Percentiles rank a stretch among this genome's conserved stretches.
These are phyloP conservation scores for Aspergillus steynii DNA, from an alignment of 495 filamentous ascomycete genomes.

Conservation along the genomic window DNA sequence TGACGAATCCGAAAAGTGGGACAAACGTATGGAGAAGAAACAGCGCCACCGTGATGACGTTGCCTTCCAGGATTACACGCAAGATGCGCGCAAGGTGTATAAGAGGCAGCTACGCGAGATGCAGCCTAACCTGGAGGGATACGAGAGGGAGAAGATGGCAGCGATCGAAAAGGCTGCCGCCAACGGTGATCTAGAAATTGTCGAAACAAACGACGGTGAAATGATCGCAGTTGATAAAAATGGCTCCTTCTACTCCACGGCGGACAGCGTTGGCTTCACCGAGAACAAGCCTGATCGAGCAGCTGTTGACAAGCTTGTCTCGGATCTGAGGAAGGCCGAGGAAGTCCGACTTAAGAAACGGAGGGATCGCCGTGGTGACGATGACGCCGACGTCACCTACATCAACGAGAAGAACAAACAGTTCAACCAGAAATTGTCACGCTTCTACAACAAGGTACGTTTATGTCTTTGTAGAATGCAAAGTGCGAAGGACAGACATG, in stretches of 20 bases:
- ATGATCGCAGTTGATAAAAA: slow-evolving; percentile 89
- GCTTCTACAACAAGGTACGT: slow-evolving; percentile 92
- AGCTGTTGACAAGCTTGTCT: slow-evolving; percentile 86
- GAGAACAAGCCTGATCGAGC: slow-evolving; percentile 87
- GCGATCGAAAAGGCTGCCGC: slow-evolving; percentile 81
- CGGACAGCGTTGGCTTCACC: slow-evolving; percentile 75
- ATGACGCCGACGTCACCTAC: slow-evolving; percentile 90
- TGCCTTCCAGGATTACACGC: slow-evolving; percentile 86
- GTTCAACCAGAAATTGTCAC: slow-evolving; percentile 93
- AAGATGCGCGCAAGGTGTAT: slow-evolving; percentile 88
- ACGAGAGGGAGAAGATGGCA: slow-evolving; percentile 81
- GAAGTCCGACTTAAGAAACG: slow-evolving; percentile 82
- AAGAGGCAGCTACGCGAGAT: slow-evolving; percentile 82
- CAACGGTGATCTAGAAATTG: slow-evolving; percentile 79
- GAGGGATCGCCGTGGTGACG: slow-evolving; percentile 71
- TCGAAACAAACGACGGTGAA: slow-evolving; percentile 93
- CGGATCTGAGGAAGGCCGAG: slow-evolving; percentile 84
- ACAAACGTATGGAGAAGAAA: slow-evolving; percentile 84
- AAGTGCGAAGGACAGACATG: background rate
- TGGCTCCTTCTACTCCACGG: slow-evolving; percentile 85
- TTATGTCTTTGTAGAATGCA: background rate
- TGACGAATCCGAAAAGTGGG: slow-evolving; percentile 92
- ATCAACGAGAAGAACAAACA: slow-evolving; percentile 99
- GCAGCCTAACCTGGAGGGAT: slow-evolving; percentile 69
- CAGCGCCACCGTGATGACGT: slow-evolving; percentile 77